Base-by-base conservation (phyloP, 257 asterid species). In the Eucommia ulmoides region DNA sequence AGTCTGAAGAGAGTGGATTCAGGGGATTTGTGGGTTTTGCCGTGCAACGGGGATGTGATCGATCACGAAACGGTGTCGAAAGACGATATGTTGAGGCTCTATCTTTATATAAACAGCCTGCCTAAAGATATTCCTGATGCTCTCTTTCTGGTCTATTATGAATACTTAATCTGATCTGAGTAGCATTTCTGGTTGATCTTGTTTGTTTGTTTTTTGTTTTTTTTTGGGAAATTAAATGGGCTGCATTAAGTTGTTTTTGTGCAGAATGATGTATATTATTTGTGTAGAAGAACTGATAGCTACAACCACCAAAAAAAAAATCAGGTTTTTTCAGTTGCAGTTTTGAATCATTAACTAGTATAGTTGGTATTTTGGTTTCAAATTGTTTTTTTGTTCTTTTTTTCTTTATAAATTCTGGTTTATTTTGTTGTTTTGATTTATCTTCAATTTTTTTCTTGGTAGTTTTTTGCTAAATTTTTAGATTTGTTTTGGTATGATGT, bases 111-210 rank as follows among this genome's bases (percentile, higher is more conserved):
- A 24, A 70, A 73, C 54, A 71, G 66, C 54, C 67, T 80, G 64
- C 89, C 84, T 20, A 71, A 64, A 53, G 73, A 76, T 63, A 45
- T 68, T 56, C 89, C 89, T 15, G 81, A 76, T 60, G 72, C 89
- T 5, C 65, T 63, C 22, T 80, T 76, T 66, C 57, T 74, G 19
- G 62, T 74, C 22, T 76, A 80, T 49, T 70, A 73, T 2, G 84
- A 80, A 50, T 80, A 76, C 58, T 65, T 80, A 52, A 63, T 78
- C 53, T 78, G 63, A 69, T 54, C 19, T 6, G 8, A 7, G 38
- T 23, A 25, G 22, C 69, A 60, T 19, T 24, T 2, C 45, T 5
- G 56, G 60, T 51, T 22, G 16, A 24, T 56, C 42, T 55, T 2
- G 64, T 63, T 54, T 18, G 59, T 54, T 33, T 44, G 24, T 16